Evolutionary conservation across 148 eudicot species (phyloP), one percentile per base, ranked within the genome.

Genomic region (Camellia granthamiana): DNA sequence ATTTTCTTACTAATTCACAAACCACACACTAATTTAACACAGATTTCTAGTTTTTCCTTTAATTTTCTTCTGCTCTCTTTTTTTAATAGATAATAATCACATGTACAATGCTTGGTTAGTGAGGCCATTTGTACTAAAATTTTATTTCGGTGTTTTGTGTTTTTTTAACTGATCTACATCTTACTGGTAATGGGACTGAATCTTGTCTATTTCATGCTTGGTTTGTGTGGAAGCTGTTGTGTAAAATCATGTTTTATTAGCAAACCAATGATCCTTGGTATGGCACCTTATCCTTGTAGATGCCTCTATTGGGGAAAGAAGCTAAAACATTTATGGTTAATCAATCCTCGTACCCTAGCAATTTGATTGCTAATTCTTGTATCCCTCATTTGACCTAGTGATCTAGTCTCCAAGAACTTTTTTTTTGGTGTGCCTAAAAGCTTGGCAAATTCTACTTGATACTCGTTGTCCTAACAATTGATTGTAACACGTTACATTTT

Each of bases 241-340:
- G 4, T 4, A 62, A 18, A 18, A 10, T n/a, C 2, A 30, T 30
- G 38, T 30, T 30, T 30, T 30, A 30, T 30, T 30, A 30, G 38
- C 38, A 30, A 30, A 30, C 38, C 38, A 30, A 30, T 30, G 38
- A 30, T 30, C 38, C 38, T 30, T 30, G 38, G 38, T 30, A 30
- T 30, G 38, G 38, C 6, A 19, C 42, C n/a, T 23, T 46, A 21
- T 15, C n/a, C 62, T 73, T 30, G 19, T 44, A 46, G 64, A 61
- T 43, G 55, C 11, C 69, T 76, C 56, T 44, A 14, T 1, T 43
- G 30, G 12, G 52, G 38, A 23, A 76, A 76, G 78, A 76, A 76
- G 41, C 55, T 60, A 30, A 62, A 46, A 12, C 42, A 42, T 49
- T 12, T 71, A 49, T 71, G 75, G 49, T 7, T 8, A 71, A 49